These are phyloP conservation scores for Mortierella sp. DNA, from an alignment of 371 early-diverging fungal genomes.

Conservation along the genomic window DNA sequence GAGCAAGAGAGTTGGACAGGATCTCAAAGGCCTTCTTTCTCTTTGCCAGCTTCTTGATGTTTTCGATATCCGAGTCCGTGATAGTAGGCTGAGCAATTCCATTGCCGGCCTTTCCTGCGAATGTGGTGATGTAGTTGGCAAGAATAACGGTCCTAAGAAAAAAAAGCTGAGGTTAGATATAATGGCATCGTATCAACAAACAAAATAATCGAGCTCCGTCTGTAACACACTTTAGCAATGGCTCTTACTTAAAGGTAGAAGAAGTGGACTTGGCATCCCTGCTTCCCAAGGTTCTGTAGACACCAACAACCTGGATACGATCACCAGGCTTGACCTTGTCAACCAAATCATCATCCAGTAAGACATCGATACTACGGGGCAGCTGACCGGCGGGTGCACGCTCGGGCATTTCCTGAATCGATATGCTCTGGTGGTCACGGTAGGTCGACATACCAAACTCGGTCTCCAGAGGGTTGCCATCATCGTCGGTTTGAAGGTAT, in stretches of 20 bases:
- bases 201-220: not conserved
- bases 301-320: slow-evolving; percentile 96
- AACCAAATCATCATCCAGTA: slow-evolving; percentile 98
- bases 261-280: slow-evolving; percentile 82
- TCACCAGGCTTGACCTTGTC: slow-evolving; percentile 99
- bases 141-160: slow-evolving; percentile 87
- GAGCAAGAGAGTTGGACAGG: slow-evolving; percentile 93
- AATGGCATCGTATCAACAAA: not conserved
- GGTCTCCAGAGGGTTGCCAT: slow-evolving; percentile 91
- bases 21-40: slow-evolving; percentile 85
- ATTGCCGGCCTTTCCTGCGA: slow-evolving; percentile 84
- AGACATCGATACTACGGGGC: slow-evolving; percentile 97
- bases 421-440: slow-evolving; percentile 96
- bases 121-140: slow-evolving; percentile 90
- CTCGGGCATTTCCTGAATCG: slow-evolving; percentile 99
- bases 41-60: slow-evolving; percentile 84
- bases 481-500: slow-evolving; percentile 93
- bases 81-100: slow-evolving; percentile 71
- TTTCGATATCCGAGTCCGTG: slow-evolving; percentile 85
- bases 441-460: slow-evolving; percentile 98
- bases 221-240: not conserved
- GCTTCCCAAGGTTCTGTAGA: slow-evolving; percentile 92
- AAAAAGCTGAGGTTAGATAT: not conserved
- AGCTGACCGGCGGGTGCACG: slow-evolving; percentile 98
- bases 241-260: slow-evolving; percentile 84